phyloP scores from a whole-genome alignment of 805 yeast species.

The Scheffersomyces ergatensis region DNA sequence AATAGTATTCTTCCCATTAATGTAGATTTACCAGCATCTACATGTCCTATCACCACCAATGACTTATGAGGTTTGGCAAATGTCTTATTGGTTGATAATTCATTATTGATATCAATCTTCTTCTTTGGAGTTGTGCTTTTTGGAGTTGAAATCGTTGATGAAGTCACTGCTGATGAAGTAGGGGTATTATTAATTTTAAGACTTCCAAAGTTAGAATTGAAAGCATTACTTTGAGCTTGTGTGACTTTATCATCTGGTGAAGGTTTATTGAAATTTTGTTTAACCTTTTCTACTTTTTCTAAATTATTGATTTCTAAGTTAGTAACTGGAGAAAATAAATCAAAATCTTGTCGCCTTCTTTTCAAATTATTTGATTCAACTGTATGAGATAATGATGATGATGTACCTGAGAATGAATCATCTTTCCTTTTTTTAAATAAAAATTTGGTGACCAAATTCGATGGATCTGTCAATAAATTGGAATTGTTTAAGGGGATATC shows the following conservation, averaged over 20 bases:
- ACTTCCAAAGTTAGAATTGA: conserved; percentile 27
- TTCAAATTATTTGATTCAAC: conserved; percentile 12
- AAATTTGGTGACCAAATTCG: conserved; percentile 12
- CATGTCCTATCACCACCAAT: conserved; percentile 84
- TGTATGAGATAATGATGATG: too few relatives aligned
- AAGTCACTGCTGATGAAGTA: neutral
- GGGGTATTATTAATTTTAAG: conserved; percentile 13
- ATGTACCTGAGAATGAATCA: neutral
- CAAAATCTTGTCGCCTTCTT: conserved; percentile 16
- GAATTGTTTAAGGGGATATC: conserved; percentile 8
- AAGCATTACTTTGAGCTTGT: conserved; percentile 53
- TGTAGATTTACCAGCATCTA: conserved; percentile 83
- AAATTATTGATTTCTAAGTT: conserved; percentile 28
- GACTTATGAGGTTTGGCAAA: conserved; percentile 54
- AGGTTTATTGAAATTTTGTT: conserved; percentile 58
- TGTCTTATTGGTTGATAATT: conserved; percentile 28
- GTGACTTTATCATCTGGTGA: conserved; percentile 80
- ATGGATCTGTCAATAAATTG: conserved; percentile 8
- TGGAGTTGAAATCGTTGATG: conserved; percentile 4
- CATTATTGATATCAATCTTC: conserved; percentile 40
- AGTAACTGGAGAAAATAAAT: conserved; percentile 36
- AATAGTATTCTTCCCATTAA: conserved; percentile 70
- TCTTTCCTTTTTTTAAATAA: conserved; percentile 7
- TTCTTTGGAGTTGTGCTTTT: conserved; percentile 40
- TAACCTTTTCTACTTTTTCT: conserved; percentile 37